phyloP scores from a whole-genome alignment of 1,284 basidiomycete genomes.

The Lentinula novae-zelandiae region DNA sequence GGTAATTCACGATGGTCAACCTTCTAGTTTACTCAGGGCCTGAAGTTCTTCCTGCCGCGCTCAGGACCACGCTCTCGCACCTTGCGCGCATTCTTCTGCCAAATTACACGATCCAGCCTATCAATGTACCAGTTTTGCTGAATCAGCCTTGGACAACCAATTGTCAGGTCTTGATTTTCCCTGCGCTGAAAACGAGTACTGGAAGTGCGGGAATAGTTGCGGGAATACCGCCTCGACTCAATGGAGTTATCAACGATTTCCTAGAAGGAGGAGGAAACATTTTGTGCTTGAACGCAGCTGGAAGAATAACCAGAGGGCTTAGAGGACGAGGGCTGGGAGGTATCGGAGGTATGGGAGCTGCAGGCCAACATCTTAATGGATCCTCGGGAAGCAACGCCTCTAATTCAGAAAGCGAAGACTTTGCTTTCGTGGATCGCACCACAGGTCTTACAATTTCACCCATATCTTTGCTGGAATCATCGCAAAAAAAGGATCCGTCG shows the following conservation, averaged over 20 bases:
- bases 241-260: conserved; percentile 55
- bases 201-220: not conserved
- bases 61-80: conserved; percentile 49
- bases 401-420: conserved; percentile 17
- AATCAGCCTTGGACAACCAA: conserved; percentile 72
- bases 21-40: conserved; percentile 79
- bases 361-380: not conserved
- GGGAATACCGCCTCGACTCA: conserved; percentile 37
- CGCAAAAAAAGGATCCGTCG: not conserved
- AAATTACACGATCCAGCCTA: conserved; percentile 74
- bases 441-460: conserved; percentile 53
- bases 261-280: conserved; percentile 68
- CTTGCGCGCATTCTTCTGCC: conserved; percentile 63
- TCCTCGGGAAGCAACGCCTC: not conserved
- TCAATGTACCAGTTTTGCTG: conserved; percentile 54
- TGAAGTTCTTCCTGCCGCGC: conserved; percentile 58
- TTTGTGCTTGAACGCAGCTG: conserved; percentile 49
- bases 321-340: not conserved
- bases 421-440: conserved; percentile 55
- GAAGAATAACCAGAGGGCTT: conserved; percentile 18
- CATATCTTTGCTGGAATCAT: conserved; percentile 27
- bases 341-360: not conserved
- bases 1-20: conserved; percentile 48
- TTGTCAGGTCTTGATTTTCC: conserved; percentile 79
- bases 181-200: conserved; percentile 34